Evolutionary conservation across 495 filamentous ascomycete species (phyloP).

Genomic region (Daldinia grandis): DNA sequence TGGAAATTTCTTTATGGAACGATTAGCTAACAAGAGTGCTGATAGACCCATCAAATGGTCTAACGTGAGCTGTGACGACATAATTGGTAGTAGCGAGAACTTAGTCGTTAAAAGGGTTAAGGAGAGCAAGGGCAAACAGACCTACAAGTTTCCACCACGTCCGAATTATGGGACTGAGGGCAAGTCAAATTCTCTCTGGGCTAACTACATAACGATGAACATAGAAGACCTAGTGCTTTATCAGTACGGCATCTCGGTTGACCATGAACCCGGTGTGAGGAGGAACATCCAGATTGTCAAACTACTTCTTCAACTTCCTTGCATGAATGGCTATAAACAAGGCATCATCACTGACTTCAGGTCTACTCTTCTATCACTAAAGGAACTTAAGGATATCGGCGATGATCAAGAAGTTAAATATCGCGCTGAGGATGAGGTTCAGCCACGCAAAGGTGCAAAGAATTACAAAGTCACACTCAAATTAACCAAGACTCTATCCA

Average conservation of each 20-base stretch:
- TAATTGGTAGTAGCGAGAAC: neutral
- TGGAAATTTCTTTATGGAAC: neutral
- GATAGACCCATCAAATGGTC: neutral
- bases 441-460: neutral
- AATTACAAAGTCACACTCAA: neutral
- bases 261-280: neutral
- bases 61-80: neutral
- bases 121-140: neutral
- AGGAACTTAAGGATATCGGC: neutral
- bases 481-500: neutral
- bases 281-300: neutral
- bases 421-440: neutral
- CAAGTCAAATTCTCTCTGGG: neutral
- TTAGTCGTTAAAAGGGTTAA: neutral
- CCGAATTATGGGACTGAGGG: neutral
- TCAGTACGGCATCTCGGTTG: neutral
- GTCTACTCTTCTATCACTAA: neutral
- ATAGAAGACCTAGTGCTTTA: neutral
- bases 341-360: neutral
- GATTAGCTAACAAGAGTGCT: neutral
- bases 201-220: neutral
- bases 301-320: neutral
- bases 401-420: neutral
- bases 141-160: neutral
- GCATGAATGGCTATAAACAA: neutral